Percentiles rank a stretch among this genome's conserved stretches.
These are phyloP conservation scores for Hsuehochloa calcarea DNA, from an alignment of 176 grass and related monocot species.

Conservation along the genomic window DNA sequence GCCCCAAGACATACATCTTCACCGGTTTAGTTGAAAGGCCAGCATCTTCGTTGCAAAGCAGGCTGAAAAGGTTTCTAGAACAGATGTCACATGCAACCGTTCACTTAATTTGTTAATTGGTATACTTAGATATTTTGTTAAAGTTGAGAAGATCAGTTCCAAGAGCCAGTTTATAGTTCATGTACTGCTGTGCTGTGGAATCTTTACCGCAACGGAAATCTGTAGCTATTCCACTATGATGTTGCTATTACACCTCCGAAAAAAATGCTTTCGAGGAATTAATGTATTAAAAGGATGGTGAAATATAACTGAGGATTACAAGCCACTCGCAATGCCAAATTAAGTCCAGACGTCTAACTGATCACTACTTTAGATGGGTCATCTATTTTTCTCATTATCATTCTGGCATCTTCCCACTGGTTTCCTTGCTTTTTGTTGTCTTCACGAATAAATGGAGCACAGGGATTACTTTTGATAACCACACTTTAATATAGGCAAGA, in stretches of 20 bases:
- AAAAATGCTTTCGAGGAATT: background rate
- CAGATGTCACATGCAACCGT: background rate
- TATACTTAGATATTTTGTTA: background rate
- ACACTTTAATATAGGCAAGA: background rate
- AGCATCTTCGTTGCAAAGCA: background rate
- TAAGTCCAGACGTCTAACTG: background rate
- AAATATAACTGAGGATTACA: background rate
- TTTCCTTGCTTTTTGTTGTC: background rate
- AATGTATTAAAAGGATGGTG: background rate
- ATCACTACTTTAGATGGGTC: background rate
- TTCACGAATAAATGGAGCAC: background rate
- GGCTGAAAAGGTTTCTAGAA: background rate
- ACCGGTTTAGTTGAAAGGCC: background rate
- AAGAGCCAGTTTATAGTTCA: background rate
- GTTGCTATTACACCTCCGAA: background rate
- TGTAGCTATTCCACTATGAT: background rate
- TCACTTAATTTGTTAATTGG: background rate
- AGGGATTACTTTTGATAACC: background rate
- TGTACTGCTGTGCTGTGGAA: background rate
- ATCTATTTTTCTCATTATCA: background rate
- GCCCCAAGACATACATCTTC: background rate
- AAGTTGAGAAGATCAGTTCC: background rate
- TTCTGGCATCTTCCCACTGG: background rate
- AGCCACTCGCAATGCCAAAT: background rate
- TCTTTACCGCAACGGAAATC: background rate